Evolutionary conservation across 192 early-diverging fungal genomes (phyloP), one percentile per base, ranked within the genome.

Genomic region (Backusella psychrophila): DNA sequence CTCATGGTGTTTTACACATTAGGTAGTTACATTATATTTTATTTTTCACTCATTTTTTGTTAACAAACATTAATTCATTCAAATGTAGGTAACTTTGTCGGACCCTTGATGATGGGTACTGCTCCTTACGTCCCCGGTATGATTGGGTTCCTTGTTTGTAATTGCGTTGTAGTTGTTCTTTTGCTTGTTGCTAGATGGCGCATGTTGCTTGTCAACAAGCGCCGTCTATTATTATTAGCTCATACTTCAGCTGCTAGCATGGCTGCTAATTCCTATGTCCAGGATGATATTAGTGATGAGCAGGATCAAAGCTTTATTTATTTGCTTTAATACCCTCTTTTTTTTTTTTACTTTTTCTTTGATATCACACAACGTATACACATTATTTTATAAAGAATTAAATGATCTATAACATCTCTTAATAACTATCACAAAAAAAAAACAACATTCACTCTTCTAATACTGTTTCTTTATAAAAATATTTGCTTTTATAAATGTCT

Each of bases 291-390:
- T 26, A 75, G 65, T 11, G 74, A 75, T 41, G 23, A 71, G 33
- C 36, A 75, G n/a, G 73, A 79, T 71, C 66, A 65, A 8, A 79
- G 75, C 42, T 75, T 79, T 39, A 66, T 79, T 59, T 79, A 79
- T 79, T 67, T 68, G 35, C 72, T 79, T n/a, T 79, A 70, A 33
- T 72, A 26, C 41, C 39, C 39, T 44, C 19, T 26, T 63, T 69
- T 15, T 63, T 69, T 15, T 69, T 23, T 14, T n/a, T 35, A 3
- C 26, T 15, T 68, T 33, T 68, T 68, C 19, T 56, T 63, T 26
- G 14, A 63, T 29, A 63, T 36, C 23, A 69, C 14, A 69, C 31
- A 33, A 26, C 6, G 26, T 29, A 63, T 26, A 63, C 56, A 14
- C 56, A 29, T 63, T 29, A 63, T 63, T 8, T 56, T 56, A 56